A percentile compares a stretch with the other conserved stretches of the same genome.
Conservation (phyloP, 2,329 filamentous ascomycete species). For the Paraphaeosphaeria sporulosa region DNA sequence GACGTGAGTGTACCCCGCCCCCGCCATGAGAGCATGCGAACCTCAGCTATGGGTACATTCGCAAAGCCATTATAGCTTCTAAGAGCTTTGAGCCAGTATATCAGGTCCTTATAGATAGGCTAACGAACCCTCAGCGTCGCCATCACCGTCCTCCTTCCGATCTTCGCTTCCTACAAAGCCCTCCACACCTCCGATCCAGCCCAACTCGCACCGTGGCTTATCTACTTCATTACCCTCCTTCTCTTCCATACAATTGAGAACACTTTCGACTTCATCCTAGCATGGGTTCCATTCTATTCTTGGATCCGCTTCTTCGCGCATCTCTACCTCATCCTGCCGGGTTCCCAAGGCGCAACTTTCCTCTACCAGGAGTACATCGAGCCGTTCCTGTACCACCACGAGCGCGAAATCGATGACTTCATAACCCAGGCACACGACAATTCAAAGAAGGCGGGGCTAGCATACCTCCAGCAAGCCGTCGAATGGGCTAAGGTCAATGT, state of each 20-base stretch:
- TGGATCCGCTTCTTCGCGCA: slow-evolving; percentile 88
- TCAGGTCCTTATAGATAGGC: slow-evolving; percentile 10
- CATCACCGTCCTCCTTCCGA: slow-evolving; percentile 89
- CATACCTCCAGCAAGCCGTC: slow-evolving; percentile 57
- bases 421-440: slow-evolving; percentile 83
- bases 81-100: slow-evolving; percentile 16
- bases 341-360: slow-evolving; percentile 89
- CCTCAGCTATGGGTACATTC: slow-evolving; percentile 18
- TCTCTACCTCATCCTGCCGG: slow-evolving; percentile 94
- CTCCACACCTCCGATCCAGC: slow-evolving; percentile 90
- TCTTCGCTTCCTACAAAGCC: slow-evolving; percentile 98
- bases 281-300: slow-evolving; percentile 92
- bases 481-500: slow-evolving; percentile 74
- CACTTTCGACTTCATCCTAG: slow-evolving; percentile 85
- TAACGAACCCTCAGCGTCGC: slow-evolving; percentile 39
- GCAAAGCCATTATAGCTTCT: slow-evolving; percentile 20
- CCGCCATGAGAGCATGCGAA: slow-evolving; percentile 26
- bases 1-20: slow-evolving; percentile 45
- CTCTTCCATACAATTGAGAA: slow-evolving; percentile 83
- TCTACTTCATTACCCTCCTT: slow-evolving; percentile 97
- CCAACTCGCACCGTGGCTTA: slow-evolving; percentile 94
- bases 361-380: slow-evolving; percentile 87
- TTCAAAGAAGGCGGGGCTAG: slow-evolving; percentile 76
- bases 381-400: slow-evolving; percentile 87
- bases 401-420: slow-evolving; percentile 86